Percentiles rank a stretch among this genome's conserved stretches.
These are phyloP conservation scores for Galeopsis tetrahit DNA, from an alignment of 257 asterid genomes.

Conservation along the genomic window DNA sequence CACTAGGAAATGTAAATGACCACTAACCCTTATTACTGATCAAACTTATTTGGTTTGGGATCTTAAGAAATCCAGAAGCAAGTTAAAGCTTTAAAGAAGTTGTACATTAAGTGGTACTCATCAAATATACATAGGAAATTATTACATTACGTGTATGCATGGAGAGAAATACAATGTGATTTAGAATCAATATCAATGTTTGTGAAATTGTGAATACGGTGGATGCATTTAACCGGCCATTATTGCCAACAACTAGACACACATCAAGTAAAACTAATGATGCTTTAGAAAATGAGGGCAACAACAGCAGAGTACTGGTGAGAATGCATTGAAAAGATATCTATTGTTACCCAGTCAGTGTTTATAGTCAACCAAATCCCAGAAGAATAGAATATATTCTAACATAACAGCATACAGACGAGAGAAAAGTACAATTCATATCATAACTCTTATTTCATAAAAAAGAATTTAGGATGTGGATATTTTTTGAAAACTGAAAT, in stretches of 20 bases:
- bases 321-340: slow-evolving; percentile 21
- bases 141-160: not conserved
- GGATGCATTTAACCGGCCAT: slow-evolving; percentile 1
- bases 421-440: slow-evolving; percentile 6
- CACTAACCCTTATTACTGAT: not conserved
- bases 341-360: not conserved
- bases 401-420: not conserved
- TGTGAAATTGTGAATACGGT: not conserved
- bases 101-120: slow-evolving; percentile 14
- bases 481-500: not conserved
- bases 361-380: slow-evolving; percentile 6
- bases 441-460: not conserved
- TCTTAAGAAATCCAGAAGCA: slow-evolving; percentile 9
- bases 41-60: not conserved
- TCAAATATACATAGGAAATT: not conserved
- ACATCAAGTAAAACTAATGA: slow-evolving; percentile 14
- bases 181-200: slow-evolving; percentile 20
- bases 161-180: not conserved
- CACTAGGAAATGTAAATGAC: not conserved
- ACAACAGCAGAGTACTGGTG: not conserved
- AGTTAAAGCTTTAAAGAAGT: not conserved
- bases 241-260: not conserved
- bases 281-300: slow-evolving; percentile 12
- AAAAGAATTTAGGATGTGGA: not conserved
- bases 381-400: not conserved